phyloP scores from a whole-genome alignment of 2,329 filamentous ascomycete species.

The Hymenoscyphus linearis region DNA sequence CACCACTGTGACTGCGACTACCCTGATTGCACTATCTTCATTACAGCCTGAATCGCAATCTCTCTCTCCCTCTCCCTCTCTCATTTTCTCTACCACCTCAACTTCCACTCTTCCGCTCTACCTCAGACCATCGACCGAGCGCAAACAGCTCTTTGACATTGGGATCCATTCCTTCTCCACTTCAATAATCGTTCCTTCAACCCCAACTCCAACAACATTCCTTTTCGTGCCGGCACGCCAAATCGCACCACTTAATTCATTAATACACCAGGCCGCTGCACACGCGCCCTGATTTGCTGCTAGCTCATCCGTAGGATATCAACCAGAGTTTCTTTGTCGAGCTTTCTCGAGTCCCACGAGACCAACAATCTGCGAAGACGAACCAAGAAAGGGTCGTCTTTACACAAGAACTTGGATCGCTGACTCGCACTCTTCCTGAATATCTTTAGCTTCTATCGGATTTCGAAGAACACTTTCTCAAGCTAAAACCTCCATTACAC shows the following conservation, averaged over 20 bases:
- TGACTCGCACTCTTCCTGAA: slow-evolving; percentile 10
- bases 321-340: not conserved
- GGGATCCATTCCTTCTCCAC: not conserved
- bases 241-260: not conserved
- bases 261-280: not conserved
- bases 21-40: not conserved
- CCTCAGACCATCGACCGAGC: not conserved
- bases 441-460: slow-evolving; percentile 20
- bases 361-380: slow-evolving; percentile 2
- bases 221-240: not conserved
- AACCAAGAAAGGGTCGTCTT: slow-evolving; percentile 12
- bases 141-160: not conserved
- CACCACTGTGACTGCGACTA: too few relatives aligned
- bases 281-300: not conserved
- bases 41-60: not conserved
- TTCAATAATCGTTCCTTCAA: not conserved
- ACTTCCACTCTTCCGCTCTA: too few relatives aligned
- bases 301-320: not conserved
- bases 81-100: too few relatives aligned
- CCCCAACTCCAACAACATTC: not conserved
- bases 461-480: slow-evolving; percentile 23
- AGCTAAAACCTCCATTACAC: slow-evolving; percentile 10
- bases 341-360: not conserved
- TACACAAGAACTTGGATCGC: slow-evolving; percentile 14
- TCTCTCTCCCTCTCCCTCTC: not conserved